Conservation (phyloP, 345 rosid genomes). For the Acer campestre region DNA sequence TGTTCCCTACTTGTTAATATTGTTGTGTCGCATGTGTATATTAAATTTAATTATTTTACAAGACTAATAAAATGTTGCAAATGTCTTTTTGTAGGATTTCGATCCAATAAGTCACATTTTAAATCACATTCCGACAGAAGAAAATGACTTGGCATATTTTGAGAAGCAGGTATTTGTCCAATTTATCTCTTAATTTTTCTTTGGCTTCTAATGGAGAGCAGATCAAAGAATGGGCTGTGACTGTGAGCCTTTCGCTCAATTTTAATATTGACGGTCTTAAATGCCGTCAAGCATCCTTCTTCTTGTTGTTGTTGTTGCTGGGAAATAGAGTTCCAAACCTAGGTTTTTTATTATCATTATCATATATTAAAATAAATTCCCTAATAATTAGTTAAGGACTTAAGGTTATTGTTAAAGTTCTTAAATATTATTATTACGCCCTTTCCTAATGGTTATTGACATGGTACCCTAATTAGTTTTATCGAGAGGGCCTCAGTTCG, state of each 20-base stretch:
- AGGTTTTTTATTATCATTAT: too few species aligned
- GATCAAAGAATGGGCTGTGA: background rate
- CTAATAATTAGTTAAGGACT: background rate
- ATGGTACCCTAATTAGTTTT: background rate
- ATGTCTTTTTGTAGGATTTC: conserved; percentile 62
- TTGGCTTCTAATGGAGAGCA: background rate
- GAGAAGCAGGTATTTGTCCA: conserved; percentile 77
- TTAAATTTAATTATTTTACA: conserved; percentile 19
- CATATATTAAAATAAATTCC: background rate
- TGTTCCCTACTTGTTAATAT: background rate
- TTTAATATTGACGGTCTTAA: background rate
- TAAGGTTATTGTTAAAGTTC: background rate
- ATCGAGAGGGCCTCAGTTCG: background rate
- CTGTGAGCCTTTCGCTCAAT: background rate
- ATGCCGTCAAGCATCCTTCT: background rate
- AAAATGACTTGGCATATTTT: conserved; percentile 65
- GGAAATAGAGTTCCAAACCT: background rate
- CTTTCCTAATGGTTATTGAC: background rate
- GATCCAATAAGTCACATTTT: conserved; percentile 84
- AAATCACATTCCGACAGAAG: conserved; percentile 76
- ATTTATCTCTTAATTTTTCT: background rate
- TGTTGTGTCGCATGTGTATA: background rate
- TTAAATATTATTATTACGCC: background rate
- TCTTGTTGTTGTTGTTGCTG: background rate
- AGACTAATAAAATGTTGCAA: conserved; percentile 6